Evolutionary conservation across 164 flowering plant genomes (phyloP), one percentile per base, ranked within the genome.

Genomic region (Umbellularia californica): DNA sequence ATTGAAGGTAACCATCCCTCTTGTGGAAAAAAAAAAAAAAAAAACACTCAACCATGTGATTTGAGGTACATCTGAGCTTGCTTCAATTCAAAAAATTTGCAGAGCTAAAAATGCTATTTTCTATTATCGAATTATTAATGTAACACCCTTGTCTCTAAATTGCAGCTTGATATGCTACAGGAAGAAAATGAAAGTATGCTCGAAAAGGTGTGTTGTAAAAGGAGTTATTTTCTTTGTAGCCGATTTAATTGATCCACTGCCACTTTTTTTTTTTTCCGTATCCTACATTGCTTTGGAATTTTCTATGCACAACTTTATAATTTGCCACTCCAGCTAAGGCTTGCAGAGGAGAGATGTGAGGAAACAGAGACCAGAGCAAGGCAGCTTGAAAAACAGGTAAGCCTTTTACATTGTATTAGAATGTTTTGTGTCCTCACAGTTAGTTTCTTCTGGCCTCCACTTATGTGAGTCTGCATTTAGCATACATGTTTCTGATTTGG

Each of bases 91-190:
- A 50, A 62, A 27, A 13, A 14, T 27, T 47, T 30, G 51, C 50
- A 69, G 58, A 50, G 17, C 63, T 35, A 22, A 51, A 50, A 60
- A 58, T 17, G 5, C 24, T 67, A 51, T 23, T n/a, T 69, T 28
- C 30, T 65, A 65, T 75, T 55, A 6, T 55, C 17, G 19, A 19
- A 23, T 25, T 55, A 50, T 60, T 9, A 60, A 72, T 75, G 47
- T 70, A 67, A 65, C 50, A 68, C 64, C 25, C 55, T 35, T 4
- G 55, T 41, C 7, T 83, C 72, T 66, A 6, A 71, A 70, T 80
- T 84, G 88, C 95, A 92, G 97, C 81, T 90, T 82, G 98, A 92
- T 79, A 87, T 91, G 92, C 84, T 94, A 77, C 96, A 91, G 70
- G 98, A 92, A 80, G 97, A 94, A 85, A 92, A 91, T 84, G 97